Evolutionary conservation across 495 filamentous ascomycete genomes (phyloP).

Genomic region (Hyaloscypha hepaticicola): DNA sequence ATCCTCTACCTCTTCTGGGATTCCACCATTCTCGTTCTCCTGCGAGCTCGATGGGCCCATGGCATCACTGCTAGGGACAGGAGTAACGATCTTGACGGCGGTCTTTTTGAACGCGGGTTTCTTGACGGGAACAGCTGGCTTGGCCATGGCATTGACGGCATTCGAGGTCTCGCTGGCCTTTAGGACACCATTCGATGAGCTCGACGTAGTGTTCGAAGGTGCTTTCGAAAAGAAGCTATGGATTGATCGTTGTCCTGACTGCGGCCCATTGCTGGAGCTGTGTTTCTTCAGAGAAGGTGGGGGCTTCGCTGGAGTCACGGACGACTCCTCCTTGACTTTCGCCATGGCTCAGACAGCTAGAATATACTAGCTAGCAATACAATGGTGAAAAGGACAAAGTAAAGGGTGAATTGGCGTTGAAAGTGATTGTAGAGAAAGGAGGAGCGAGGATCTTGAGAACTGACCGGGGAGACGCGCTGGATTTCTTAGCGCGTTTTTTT

Average conservation of each 20-base stretch:
- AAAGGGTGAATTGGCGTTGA: constrained; percentile 1
- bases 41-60: constrained; percentile 56
- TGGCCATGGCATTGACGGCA: constrained; percentile 43
- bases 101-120: constrained; percentile 37
- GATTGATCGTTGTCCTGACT: constrained; percentile 79
- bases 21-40: constrained; percentile 42
- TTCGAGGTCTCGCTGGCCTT: constrained; percentile 43
- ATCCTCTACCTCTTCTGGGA: constrained; percentile 44
- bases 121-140: constrained; percentile 24
- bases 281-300: constrained; percentile 33
- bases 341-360: constrained; percentile 4
- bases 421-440: neutral
- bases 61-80: constrained; percentile 79
- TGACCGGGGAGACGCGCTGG: constrained; percentile 1
- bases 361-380: neutral
- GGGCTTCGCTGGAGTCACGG: constrained; percentile 28
- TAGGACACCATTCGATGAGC: constrained; percentile 23
- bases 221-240: constrained; percentile 78
- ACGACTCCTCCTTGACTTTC: constrained; percentile 1
- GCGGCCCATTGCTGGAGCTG: constrained; percentile 34
- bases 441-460: neutral
- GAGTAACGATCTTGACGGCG: constrained; percentile 54
- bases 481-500: constrained; percentile 2
- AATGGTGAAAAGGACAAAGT: neutral
- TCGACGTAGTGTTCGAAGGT: constrained; percentile 35